A percentile compares a stretch with the other conserved stretches of the same genome.
These are phyloP conservation scores for Hygrophila difformis DNA, from an alignment of 257 asterid species.

Conservation along the genomic window DNA sequence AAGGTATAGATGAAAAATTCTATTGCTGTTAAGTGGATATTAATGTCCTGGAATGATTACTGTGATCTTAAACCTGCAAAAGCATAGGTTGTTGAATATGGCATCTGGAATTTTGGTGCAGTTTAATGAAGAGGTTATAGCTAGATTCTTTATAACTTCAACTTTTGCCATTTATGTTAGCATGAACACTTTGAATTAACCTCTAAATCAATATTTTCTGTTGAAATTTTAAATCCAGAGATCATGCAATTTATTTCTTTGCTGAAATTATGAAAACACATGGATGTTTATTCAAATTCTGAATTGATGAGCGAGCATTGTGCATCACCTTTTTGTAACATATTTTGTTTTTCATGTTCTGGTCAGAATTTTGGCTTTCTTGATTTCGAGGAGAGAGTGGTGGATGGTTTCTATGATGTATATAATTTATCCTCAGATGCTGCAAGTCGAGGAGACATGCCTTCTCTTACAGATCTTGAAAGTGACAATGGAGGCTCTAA, in stretches of 20 bases:
- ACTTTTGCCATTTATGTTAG: neutral
- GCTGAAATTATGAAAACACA: conserved; percentile 5
- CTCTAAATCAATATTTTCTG: neutral
- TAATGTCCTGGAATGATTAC: neutral
- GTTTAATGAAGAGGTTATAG: neutral
- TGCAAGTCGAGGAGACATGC: conserved; percentile 71
- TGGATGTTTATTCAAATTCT: neutral
- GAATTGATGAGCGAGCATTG: neutral
- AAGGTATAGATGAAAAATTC: neutral
- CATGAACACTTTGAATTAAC: conserved; percentile 2
- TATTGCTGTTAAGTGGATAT: neutral
- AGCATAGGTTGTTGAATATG: conserved; percentile 1
- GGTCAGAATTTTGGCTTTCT: conserved; percentile 75
- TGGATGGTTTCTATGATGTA: conserved; percentile 94
- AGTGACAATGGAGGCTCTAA: conserved; percentile 51
- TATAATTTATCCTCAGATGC: conserved; percentile 61
- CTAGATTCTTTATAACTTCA: neutral
- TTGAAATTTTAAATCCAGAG: too few species aligned
- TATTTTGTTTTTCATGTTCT: conserved; percentile 4
- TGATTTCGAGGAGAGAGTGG: conserved; percentile 84
- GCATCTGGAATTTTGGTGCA: neutral
- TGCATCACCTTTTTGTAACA: conserved; percentile 7
- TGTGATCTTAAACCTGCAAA: conserved; percentile 1
- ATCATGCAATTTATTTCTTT: conserved; percentile 4
- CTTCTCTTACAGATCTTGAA: conserved; percentile 87